Evolutionary conservation across 2,329 filamentous ascomycete genomes (phyloP).

Genomic region (Mariannaea elegans): DNA sequence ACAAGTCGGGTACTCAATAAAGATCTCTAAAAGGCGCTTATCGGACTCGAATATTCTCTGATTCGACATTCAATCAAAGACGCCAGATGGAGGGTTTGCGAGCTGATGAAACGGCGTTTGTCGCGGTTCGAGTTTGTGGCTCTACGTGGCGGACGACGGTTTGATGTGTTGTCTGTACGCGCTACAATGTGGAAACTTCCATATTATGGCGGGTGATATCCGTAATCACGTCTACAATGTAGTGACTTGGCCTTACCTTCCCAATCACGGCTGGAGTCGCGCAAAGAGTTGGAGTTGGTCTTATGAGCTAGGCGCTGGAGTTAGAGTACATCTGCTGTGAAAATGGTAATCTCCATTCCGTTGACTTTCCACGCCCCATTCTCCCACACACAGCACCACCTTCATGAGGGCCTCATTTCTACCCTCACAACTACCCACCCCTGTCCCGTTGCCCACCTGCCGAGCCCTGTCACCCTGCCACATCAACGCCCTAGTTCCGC

Average conservation of each 20-base stretch:
- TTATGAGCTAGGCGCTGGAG: background rate
- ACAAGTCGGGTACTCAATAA: background rate
- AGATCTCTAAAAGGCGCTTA: constrained; percentile 1
- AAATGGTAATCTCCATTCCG: background rate
- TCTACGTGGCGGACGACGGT: background rate
- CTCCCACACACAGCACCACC: background rate
- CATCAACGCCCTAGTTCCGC: constrained; percentile 8
- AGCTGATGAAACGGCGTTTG: background rate
- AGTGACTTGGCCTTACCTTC: too few species aligned
- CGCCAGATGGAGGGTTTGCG: background rate
- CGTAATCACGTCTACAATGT: too few species aligned
- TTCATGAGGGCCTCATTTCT: constrained; percentile 7
- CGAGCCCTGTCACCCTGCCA: constrained; percentile 11
- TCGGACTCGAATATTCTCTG: background rate
- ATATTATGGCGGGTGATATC: background rate
- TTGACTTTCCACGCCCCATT: background rate
- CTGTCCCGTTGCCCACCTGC: background rate
- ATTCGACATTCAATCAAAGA: background rate
- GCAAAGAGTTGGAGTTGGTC: too few species aligned
- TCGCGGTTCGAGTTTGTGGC: background rate
- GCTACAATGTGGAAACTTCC: background rate
- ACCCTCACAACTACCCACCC: constrained; percentile 9
- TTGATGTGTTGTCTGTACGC: background rate
- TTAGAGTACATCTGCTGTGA: background rate
- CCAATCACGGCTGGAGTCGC: too few species aligned